phyloP scores from a whole-genome alignment of 2,329 filamentous ascomycete species.

The Eutypella sp. region DNA sequence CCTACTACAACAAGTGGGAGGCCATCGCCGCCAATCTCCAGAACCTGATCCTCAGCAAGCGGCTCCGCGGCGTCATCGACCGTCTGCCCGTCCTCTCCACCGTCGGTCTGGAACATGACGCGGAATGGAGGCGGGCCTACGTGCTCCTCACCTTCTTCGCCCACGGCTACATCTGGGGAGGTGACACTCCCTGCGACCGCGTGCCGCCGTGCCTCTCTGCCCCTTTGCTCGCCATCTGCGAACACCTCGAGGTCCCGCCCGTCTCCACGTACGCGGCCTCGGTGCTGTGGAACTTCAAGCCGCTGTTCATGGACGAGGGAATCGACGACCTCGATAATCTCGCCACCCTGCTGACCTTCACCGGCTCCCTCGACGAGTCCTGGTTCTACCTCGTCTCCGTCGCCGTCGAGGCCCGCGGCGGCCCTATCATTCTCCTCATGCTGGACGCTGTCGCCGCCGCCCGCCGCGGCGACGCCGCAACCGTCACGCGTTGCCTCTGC shows the following conservation, averaged over 20 bases:
- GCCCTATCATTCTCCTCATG: constrained; percentile 83
- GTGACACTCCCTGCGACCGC: constrained; percentile 71
- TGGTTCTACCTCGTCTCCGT: constrained; percentile 98
- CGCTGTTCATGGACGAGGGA: constrained; percentile 76
- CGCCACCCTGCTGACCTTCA: constrained; percentile 83
- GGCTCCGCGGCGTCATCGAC: constrained; percentile 75
- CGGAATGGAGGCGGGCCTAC: constrained; percentile 93
- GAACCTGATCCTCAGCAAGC: constrained; percentile 76
- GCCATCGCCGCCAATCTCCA: constrained; percentile 80
- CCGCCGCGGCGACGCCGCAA: constrained; percentile 60
- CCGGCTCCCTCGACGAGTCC: constrained; percentile 90
- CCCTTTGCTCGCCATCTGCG: constrained; percentile 73
- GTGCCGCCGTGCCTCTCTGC: constrained; percentile 79
- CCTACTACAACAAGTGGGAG: constrained; percentile 96
- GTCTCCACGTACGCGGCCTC: constrained; percentile 92
- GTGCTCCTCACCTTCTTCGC: constrained; percentile 59
- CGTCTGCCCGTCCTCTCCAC: constrained; percentile 79
- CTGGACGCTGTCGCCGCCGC: constrained; percentile 79
- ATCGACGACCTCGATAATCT: constrained; percentile 84
- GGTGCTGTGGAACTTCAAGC: constrained; percentile 95
- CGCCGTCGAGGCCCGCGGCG: constrained; percentile 89
- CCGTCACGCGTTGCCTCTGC: constrained; percentile 72
- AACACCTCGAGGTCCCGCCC: constrained; percentile 76
- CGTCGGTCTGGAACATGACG: constrained; percentile 70
- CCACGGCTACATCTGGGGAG: constrained; percentile 90